Conservation (phyloP, 441 rosid species). For the Viola pubescens region DNA sequence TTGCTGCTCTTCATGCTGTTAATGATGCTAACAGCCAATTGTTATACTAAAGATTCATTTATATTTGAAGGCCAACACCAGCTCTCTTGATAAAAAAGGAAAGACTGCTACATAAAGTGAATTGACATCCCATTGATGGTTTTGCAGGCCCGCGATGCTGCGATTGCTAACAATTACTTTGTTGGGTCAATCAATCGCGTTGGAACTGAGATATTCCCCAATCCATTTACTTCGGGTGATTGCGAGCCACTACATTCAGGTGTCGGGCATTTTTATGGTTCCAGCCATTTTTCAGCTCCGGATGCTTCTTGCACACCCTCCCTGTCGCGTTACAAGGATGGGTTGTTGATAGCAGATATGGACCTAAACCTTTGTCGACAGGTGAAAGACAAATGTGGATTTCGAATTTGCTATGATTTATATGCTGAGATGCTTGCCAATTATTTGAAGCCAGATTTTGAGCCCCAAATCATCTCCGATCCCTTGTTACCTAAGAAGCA, state of each 20-base stretch:
- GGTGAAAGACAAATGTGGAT: conserved; percentile 91
- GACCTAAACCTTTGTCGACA: conserved; percentile 92
- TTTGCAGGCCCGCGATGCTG: conserved; percentile 89
- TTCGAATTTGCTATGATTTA: conserved; percentile 65
- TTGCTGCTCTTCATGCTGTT: no score
- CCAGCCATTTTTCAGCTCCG: conserved; percentile 91
- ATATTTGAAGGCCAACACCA: background rate
- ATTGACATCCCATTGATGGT: background rate
- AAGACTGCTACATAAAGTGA: no score
- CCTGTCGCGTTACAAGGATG: conserved; percentile 68
- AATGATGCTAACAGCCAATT: no score
- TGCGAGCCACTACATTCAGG: conserved; percentile 76
- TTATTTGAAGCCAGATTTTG: conserved; percentile 63
- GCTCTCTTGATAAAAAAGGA: conserved; percentile 8
- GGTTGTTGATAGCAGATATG: conserved; percentile 77
- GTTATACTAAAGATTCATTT: no score
- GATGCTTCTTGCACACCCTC: conserved; percentile 93
- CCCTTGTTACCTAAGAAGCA: conserved; percentile 60
- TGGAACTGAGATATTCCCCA: conserved; percentile 89
- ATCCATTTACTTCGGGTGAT: conserved; percentile 91
- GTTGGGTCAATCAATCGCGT: conserved; percentile 92
- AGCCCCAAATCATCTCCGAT: conserved; percentile 70
- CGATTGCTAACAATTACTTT: conserved; percentile 89
- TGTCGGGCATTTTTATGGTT: conserved; percentile 92
- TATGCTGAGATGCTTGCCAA: conserved; percentile 49